Conservation (phyloP, 352 stramenopile genomes). For the Globisporangium canariense region DNA sequence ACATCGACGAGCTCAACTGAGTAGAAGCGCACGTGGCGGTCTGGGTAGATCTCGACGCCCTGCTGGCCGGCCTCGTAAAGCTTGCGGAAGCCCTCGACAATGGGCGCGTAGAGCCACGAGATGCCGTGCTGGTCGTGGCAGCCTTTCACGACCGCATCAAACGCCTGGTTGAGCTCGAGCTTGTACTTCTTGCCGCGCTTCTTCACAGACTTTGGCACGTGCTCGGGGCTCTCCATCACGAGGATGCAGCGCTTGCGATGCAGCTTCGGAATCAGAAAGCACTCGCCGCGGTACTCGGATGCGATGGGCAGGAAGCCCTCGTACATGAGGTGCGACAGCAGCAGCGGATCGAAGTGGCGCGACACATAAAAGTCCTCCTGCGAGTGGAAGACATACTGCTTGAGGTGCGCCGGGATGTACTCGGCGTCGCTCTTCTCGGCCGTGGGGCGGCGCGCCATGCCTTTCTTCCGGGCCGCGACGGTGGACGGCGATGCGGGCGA, state of each 20-base stretch:
- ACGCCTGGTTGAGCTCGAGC: slow-evolving; percentile 87
- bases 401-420: slow-evolving; percentile 87
- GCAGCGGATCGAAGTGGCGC: slow-evolving; percentile 81
- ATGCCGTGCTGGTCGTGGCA: slow-evolving; percentile 92
- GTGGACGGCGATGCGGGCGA: slow-evolving; percentile 9
- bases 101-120: slow-evolving; percentile 91
- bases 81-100: slow-evolving; percentile 79
- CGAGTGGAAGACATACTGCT: slow-evolving; percentile 85
- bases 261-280: slow-evolving; percentile 87
- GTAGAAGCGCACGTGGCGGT: slow-evolving; percentile 75
- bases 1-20: slow-evolving; percentile 90
- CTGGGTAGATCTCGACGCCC: slow-evolving; percentile 60
- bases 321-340: slow-evolving; percentile 91
- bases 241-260: slow-evolving; percentile 89
- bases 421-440: slow-evolving; percentile 50
- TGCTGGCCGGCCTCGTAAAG: slow-evolving; percentile 58
- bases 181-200: slow-evolving; percentile 89
- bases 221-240: slow-evolving; percentile 48
- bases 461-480: slow-evolving; percentile 9
- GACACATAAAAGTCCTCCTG: slow-evolving; percentile 94
- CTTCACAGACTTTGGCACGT: slow-evolving; percentile 88
- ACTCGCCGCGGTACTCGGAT: slow-evolving; percentile 63
- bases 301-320: slow-evolving; percentile 95
- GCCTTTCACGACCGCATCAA: slow-evolving; percentile 85
- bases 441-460: neutral